Percentiles rank a stretch among this genome's conserved stretches.
These are phyloP conservation scores for Kurtzmaniella quercitrusa DNA, from an alignment of 1,139 yeast species.

Conservation along the genomic window DNA sequence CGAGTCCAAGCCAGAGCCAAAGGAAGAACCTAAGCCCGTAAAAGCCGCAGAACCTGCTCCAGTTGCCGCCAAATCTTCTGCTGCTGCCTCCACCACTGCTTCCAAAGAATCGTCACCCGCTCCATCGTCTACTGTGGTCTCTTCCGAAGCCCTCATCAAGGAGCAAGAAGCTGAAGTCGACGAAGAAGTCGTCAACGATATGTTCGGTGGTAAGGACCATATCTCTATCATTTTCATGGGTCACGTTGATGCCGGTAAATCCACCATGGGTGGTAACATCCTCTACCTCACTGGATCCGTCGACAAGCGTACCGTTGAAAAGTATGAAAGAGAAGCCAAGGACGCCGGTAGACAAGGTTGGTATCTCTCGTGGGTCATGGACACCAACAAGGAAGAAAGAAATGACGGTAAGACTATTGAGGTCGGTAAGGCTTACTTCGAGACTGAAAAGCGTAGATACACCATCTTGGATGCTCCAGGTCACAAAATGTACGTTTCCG, in stretches of 20 bases:
- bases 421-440: conserved; percentile 96
- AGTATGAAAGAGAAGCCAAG: conserved; percentile 96
- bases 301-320: conserved; percentile 98
- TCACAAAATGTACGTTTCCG: conserved; percentile 96
- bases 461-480: conserved; percentile 99
- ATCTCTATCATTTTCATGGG: conserved; percentile 97
- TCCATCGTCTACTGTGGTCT: conserved; percentile 18
- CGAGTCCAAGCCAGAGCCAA: conserved; percentile 9
- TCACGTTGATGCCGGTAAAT: conserved; percentile 99
- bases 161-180: conserved; percentile 87
- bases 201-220: conserved; percentile 97
- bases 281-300: conserved; percentile 92
- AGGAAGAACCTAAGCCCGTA: conserved; percentile 22
- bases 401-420: conserved; percentile 98
- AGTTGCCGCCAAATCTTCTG: conserved; percentile 11
- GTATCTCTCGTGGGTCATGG: conserved; percentile 99
- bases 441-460: conserved; percentile 96
- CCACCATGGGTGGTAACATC: conserved; percentile 98
- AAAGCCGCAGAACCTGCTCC: conserved; percentile 10
- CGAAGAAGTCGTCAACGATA: conserved; percentile 79
- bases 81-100: conserved; percentile 15
- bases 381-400: conserved; percentile 97
- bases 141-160: conserved; percentile 51
- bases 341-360: conserved; percentile 99
- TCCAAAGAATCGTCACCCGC: conserved; percentile 11